A percentile compares a stretch with the other conserved stretches of the same genome.
phyloP scores from a whole-genome alignment of 129 eudicot genomes.

The Cynara cardunculus region DNA sequence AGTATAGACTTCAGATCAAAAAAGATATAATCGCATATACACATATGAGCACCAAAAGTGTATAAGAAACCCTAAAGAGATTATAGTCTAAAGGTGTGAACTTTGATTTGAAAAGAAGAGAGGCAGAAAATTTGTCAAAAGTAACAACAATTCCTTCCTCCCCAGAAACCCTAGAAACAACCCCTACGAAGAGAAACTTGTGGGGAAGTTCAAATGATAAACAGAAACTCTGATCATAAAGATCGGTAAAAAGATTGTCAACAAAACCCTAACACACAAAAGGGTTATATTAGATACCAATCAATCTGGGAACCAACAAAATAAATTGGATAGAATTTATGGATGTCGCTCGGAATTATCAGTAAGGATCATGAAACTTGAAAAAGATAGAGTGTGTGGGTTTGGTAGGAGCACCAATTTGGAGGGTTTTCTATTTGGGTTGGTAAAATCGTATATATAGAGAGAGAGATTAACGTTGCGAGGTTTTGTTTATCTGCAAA shows the following conservation, averaged over 20 bases:
- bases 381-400: constrained; percentile 20
- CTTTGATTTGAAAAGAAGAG: constrained; percentile 7
- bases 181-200: background rate
- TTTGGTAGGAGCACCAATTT: constrained; percentile 15
- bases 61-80: constrained; percentile 4
- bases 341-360: background rate
- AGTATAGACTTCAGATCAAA: constrained; percentile 12
- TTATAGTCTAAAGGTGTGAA: constrained; percentile 1
- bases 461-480: constrained; percentile 16
- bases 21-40: constrained; percentile 1
- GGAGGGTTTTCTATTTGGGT: constrained; percentile 11
- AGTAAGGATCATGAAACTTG: constrained; percentile 13
- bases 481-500: constrained; percentile 17
- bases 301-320: constrained; percentile 11
- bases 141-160: background rate
- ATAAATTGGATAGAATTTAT: constrained; percentile 4
- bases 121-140: background rate
- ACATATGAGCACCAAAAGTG: background rate
- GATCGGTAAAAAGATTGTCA: constrained; percentile 18
- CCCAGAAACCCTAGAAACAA: constrained; percentile 16
- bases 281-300: constrained; percentile 6
- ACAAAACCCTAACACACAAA: constrained; percentile 26
- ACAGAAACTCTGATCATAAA: background rate
- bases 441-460: constrained; percentile 18
- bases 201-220: constrained; percentile 6